These are phyloP conservation scores for Podila clonocystis DNA, from an alignment of 192 early-diverging fungal species.

Conservation along the genomic window DNA sequence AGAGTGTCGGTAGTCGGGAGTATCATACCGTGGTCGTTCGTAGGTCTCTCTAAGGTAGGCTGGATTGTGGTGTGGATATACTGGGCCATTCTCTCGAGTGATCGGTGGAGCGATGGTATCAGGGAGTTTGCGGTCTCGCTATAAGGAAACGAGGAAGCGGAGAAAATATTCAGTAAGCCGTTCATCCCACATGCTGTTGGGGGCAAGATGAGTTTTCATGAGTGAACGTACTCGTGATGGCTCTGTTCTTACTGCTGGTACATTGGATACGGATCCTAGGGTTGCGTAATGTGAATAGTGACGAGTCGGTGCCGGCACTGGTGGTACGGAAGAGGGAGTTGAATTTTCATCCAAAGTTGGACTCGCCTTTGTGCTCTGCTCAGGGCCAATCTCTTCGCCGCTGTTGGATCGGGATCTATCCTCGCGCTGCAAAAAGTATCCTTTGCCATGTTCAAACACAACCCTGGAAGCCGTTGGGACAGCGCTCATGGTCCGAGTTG, in stretches of 20 bases:
- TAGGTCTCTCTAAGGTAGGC: background rate
- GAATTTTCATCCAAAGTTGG: background rate
- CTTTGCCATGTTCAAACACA: constrained; percentile 49
- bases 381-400: background rate
- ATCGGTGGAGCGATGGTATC: too few species aligned
- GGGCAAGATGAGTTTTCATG: too few species aligned
- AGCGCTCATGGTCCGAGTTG: constrained; percentile 28
- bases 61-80: constrained; percentile 1
- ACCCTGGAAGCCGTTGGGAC: constrained; percentile 40
- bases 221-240: background rate
- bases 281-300: constrained; percentile 1
- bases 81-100: background rate
- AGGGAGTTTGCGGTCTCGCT: too few species aligned
- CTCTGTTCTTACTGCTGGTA: background rate
- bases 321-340: background rate
- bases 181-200: too few species aligned
- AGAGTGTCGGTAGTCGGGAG: background rate
- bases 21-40: background rate
- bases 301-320: background rate
- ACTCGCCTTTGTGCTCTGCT: background rate
- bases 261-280: background rate
- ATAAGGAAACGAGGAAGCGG: background rate
- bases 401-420: constrained; percentile 6
- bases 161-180: background rate
- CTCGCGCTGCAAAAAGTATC: constrained; percentile 39